phyloP scores from a whole-genome alignment of 306 rosid genomes.

The Gastrolobium bilobum region DNA sequence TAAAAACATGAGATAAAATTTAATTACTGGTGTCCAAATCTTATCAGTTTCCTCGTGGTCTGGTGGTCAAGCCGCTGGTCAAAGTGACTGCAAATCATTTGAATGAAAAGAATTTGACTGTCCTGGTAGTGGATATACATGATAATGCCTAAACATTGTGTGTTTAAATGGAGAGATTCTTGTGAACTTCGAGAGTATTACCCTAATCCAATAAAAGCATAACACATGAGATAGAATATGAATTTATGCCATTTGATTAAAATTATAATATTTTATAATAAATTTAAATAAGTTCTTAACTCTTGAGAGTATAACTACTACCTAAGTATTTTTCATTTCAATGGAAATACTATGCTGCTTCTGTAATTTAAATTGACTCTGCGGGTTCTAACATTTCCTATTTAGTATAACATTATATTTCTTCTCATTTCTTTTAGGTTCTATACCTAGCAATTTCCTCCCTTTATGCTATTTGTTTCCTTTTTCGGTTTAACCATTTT shows the following conservation, averaged over 20 bases:
- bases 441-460: neutral
- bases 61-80: neutral
- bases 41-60: neutral
- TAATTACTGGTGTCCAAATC: conserved; percentile 5
- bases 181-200: neutral
- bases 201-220: neutral
- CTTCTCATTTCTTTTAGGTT: neutral
- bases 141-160: neutral
- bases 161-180: conserved; percentile 5
- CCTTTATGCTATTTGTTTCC: neutral
- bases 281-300: neutral
- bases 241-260: neutral
- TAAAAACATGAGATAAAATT: neutral
- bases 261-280: neutral
- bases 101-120: conserved; percentile 1
- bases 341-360: neutral
- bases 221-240: neutral
- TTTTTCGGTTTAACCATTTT: conserved; percentile 5
- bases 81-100: conserved; percentile 6
- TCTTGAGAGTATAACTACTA: neutral
- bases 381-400: neutral
- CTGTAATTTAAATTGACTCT: neutral
- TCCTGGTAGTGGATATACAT: neutral
- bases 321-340: neutral
- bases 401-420: conserved; percentile 29